Evolutionary conservation across 2,329 filamentous ascomycete species (phyloP), one percentile per base, ranked within the genome.

Genomic region (Fusarium beomiforme): DNA sequence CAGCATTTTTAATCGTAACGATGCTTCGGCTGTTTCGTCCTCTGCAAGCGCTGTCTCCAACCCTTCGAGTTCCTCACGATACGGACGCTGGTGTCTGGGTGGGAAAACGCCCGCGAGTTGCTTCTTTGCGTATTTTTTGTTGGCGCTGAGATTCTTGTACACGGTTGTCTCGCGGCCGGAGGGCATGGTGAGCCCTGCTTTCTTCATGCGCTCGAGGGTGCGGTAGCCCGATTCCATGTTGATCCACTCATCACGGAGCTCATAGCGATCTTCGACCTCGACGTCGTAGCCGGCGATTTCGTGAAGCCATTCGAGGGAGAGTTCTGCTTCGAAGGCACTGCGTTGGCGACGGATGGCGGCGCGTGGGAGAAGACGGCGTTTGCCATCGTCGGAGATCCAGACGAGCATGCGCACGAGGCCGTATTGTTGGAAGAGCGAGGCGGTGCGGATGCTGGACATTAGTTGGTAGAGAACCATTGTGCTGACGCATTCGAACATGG

Each of bases 401-500:
- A 95, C 78, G 2, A 98, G 85, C 84, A 95, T 91, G 51, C 94
- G 90, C 6, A 97, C 90, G 21, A 91, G 87, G 6, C 95, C 95
- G 77, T 94, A 95, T 31, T 85, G 84, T 74, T 97, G 92, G 73
- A 97, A 88, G 1, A 91, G 83, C 0, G 84, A 80, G 53, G 89
- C 85, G 5, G 84, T 82, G 67, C 89, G 85, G 59, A 92, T 88
- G 54, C 87, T 85, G 44, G 81, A 83, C 72, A 91, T 83, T 62
- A 93, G 86, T 76, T 92, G 89, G 76, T 89, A 86, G 3, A 91
- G 77, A 3, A 92, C 80, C 60, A 92, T 83, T 62, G 83, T 80
- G 54, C 85, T 85, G 64, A 92, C 78, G 72, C 89, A 90, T 34
- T 87, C 80, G 76, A 90, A 89, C 29, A 78, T 78, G 31, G 81